phyloP scores from a whole-genome alignment of 176 grass and related monocot species.

The Hordeum marinum region DNA sequence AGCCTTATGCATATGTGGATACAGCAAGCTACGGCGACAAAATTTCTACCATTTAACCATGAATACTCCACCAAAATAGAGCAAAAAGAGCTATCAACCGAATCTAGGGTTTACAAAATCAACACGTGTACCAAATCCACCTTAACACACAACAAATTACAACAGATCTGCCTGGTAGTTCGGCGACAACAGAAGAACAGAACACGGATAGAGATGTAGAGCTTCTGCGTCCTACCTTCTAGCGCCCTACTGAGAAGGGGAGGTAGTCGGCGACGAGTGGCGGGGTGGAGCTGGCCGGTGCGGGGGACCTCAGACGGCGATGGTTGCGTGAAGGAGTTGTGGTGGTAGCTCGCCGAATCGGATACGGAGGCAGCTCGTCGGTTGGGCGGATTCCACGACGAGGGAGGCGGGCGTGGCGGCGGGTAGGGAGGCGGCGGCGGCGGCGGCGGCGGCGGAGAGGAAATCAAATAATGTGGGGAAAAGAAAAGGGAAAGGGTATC shows the following conservation, averaged over 20 bases:
- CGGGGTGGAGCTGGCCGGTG: neutral
- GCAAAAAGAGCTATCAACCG: neutral
- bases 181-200: neutral
- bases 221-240: neutral
- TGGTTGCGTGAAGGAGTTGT: neutral
- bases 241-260: neutral
- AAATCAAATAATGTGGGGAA: constrained; percentile 37
- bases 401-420: neutral
- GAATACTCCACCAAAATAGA: neutral
- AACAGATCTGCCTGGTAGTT: constrained; percentile 9
- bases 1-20: neutral
- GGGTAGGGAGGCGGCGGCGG: constrained; percentile 1
- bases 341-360: neutral
- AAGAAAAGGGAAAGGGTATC: neutral
- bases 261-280: neutral
- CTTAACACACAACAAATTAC: neutral
- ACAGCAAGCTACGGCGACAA: neutral
- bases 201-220: neutral
- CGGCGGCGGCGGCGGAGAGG: constrained; percentile 29
- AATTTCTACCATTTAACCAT: neutral
- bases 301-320: neutral
- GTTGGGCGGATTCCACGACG: neutral
- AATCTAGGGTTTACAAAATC: constrained; percentile 6
- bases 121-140: neutral
- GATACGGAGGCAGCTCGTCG: neutral